phyloP scores from a whole-genome alignment of 208 protist genomes.

The Trypanosoma scelopori region DNA sequence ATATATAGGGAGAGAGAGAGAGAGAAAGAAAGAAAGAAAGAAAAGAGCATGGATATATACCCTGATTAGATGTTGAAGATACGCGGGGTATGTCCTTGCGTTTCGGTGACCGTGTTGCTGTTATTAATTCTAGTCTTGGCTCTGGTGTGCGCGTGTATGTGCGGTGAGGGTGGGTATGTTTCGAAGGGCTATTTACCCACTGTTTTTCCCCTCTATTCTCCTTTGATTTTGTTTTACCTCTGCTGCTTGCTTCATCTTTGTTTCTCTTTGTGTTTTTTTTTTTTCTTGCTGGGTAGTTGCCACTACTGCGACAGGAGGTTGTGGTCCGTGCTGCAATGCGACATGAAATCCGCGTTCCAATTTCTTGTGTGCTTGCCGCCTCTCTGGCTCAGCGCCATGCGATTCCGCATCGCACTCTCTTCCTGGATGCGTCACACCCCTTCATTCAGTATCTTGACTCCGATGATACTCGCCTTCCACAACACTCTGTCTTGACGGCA shows the following conservation, averaged over 20 bases:
- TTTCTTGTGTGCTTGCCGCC: slow-evolving; percentile 46
- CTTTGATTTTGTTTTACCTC: no score
- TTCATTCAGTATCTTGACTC: slow-evolving; percentile 79
- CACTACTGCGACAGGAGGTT: background rate
- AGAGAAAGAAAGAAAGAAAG: no score
- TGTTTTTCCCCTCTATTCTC: no score
- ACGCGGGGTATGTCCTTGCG: no score
- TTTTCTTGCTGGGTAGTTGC: background rate
- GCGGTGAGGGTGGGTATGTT: no score
- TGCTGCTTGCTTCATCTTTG: background rate
- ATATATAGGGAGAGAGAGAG: no score
- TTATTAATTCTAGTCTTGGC: no score
- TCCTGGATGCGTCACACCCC: slow-evolving; percentile 22
- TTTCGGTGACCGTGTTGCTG: no score
- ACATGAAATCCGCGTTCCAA: slow-evolving; percentile 47
- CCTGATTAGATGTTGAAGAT: no score
- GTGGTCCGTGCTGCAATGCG: slow-evolving; percentile 26
- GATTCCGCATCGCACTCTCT: slow-evolving; percentile 60
- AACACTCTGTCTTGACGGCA: slow-evolving; percentile 41
- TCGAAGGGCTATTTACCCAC: no score
- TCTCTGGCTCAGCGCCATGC: slow-evolving; percentile 35
- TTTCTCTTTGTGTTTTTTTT: background rate
- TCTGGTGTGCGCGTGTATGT: no score
- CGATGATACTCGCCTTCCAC: slow-evolving; percentile 74
- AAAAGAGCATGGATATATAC: no score